These are phyloP conservation scores for Stenogyne calaminthoides DNA, from an alignment of 305 asterid species.

Conservation along the genomic window DNA sequence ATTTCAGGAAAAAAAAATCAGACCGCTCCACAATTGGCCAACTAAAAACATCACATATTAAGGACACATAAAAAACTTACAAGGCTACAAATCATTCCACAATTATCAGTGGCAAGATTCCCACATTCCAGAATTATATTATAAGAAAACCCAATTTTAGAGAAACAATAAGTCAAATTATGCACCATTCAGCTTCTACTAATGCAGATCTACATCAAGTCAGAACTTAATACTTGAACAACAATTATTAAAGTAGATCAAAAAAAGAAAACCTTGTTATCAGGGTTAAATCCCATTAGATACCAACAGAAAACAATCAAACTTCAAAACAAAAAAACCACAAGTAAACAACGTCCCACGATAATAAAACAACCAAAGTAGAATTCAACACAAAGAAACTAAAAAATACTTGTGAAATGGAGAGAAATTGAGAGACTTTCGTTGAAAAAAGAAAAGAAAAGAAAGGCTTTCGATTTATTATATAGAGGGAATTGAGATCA, in stretches of 20 bases:
- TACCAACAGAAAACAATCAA: slow-evolving; percentile 7
- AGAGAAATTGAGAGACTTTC: no score
- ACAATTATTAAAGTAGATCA: background rate
- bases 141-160: background rate
- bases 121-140: no score
- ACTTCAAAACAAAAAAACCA: slow-evolving; percentile 26
- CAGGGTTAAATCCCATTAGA: slow-evolving; percentile 33
- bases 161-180: slow-evolving; percentile 25
- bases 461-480: no score
- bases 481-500: no score
- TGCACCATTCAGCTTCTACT: slow-evolving; percentile 21
- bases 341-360: no score
- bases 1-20: no score
- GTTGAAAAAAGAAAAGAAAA: no score
- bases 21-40: no score
- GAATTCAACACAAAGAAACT: no score
- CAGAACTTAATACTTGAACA: background rate
- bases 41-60: background rate
- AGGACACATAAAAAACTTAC: background rate
- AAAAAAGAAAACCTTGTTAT: background rate
- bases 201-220: slow-evolving; percentile 41
- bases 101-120: no score
- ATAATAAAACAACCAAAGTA: no score
- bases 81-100: background rate
- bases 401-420: no score